Percentiles rank a stretch among this genome's conserved stretches.
Evolutionary conservation across 1,284 basidiomycete species (phyloP).

Genomic region (Pyrrhoderma lamaoense): DNA sequence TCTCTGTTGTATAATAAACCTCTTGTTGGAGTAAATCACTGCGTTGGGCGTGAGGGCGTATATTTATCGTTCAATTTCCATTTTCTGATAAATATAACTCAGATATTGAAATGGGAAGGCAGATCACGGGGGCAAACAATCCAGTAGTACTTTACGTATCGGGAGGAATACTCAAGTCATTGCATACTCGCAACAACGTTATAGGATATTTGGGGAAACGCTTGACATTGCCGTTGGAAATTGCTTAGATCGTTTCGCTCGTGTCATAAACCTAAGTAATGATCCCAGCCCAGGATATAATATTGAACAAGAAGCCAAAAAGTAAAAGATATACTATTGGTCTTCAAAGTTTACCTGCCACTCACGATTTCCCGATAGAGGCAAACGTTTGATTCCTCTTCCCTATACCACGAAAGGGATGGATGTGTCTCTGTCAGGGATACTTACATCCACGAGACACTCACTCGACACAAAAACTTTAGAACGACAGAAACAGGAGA

Average conservation of each 20-base stretch:
- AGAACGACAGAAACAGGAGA: constrained; percentile 39
- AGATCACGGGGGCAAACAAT: constrained; percentile 91
- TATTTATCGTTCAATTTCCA: neutral
- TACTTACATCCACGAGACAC: constrained; percentile 87
- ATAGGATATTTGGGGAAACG: constrained; percentile 98
- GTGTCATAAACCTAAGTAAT: constrained; percentile 93
- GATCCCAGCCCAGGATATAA: constrained; percentile 98
- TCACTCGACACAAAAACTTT: constrained; percentile 76
- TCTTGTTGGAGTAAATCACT: constrained; percentile 96
- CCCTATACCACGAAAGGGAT: constrained; percentile 99
- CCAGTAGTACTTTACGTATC: constrained; percentile 98
- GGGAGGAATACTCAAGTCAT: constrained; percentile 98
- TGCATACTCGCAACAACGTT: constrained; percentile 94
- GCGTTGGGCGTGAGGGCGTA: constrained; percentile 80
- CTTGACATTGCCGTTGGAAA: constrained; percentile 99
- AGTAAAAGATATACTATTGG: too few relatives aligned
- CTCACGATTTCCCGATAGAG: constrained; percentile 34
- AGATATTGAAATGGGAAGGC: constrained; percentile 99
- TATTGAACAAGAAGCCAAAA: constrained; percentile 93
- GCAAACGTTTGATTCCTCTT: constrained; percentile 69
- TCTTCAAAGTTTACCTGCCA: too few relatives aligned
- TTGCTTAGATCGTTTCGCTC: constrained; percentile 94
- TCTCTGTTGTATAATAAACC: constrained; percentile 87
- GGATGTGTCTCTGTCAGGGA: constrained; percentile 94
- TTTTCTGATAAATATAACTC: constrained; percentile 9